These are phyloP conservation scores for Allomyces javanicus DNA, from an alignment of 192 early-diverging fungal species.

Conservation along the genomic window DNA sequence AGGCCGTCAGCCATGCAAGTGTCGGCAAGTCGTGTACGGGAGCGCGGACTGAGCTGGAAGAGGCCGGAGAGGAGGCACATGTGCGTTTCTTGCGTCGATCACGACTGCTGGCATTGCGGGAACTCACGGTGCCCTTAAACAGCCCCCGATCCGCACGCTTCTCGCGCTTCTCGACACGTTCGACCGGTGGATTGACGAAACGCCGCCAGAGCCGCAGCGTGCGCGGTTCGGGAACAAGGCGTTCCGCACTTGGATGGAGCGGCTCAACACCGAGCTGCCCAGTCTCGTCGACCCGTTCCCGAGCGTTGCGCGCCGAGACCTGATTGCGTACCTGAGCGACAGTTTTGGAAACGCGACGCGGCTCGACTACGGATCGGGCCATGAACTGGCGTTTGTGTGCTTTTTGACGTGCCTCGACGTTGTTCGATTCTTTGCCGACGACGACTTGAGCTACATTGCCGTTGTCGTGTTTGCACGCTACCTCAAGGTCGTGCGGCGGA, in stretches of 20 bases:
- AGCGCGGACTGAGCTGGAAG: constrained; percentile 1
- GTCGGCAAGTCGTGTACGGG: no score
- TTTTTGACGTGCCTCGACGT: constrained; percentile 66
- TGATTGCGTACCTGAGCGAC: constrained; percentile 45
- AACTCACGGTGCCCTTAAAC: neutral
- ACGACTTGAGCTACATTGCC: constrained; percentile 23
- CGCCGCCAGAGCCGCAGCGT: constrained; percentile 46
- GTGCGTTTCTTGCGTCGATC: constrained; percentile 19
- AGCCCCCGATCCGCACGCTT: constrained; percentile 22
- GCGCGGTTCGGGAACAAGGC: constrained; percentile 85
- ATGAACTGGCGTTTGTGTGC: constrained; percentile 73
- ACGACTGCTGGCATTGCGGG: constrained; percentile 1
- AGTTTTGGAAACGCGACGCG: constrained; percentile 73
- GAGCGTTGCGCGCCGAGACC: neutral
- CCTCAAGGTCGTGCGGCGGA: constrained; percentile 48
- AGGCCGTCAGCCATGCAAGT: constrained; percentile 31
- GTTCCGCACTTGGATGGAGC: constrained; percentile 57
- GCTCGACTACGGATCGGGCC: constrained; percentile 94
- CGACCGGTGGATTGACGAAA: constrained; percentile 46
- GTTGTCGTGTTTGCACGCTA: constrained; percentile 24
- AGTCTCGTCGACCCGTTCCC: neutral
- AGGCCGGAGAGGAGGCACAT: constrained; percentile 42
- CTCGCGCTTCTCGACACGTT: constrained; percentile 44
- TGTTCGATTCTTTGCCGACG: constrained; percentile 31
- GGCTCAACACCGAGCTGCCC: constrained; percentile 15